Base-by-base conservation (phyloP, 2,329 filamentous ascomycete species). In the Sordariomycetes sp. region DNA sequence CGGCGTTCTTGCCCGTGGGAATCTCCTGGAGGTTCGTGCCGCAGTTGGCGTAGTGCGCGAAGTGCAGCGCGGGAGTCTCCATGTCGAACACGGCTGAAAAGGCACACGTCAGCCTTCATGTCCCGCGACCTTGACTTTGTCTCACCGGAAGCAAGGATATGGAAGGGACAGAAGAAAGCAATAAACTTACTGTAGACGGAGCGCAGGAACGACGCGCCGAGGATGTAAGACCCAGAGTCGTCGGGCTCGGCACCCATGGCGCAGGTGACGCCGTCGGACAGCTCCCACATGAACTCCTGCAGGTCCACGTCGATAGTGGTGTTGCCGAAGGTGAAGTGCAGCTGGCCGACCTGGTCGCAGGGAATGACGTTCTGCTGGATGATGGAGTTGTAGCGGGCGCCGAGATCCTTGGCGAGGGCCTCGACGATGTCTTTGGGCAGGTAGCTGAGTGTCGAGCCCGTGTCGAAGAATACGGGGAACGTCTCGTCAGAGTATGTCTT, bases 391-490 rank as follows among this genome's bases (percentile, higher is more conserved):
- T 74, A 72, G 17, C 70, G 66, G 45, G 78, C 75, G 57, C 72
- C 74, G 8, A 82, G 59, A 62, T 72, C 65, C 55, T 67, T 58
- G 64, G 70, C 72, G 36, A 84, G 69, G 35, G 67, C 62, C 32
- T 69, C 61, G 59, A 81, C 76, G 59, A 87, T 68, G 35, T 72
- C 64, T 59, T 79, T 70, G 2, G 86, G 86, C 2, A 90, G 75
- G 60, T 85, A 81, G 67, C 80, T 85, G 57, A 87, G 71, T 50
- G 81, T 86, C 60, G 81, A 85, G 58, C 86, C 86, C 15, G 81
- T 84, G 68, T 87, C 84, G 28, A 87, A 74, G 54, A 84, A 75
- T 34, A 80, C 75, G 32, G 74, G 67, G 10, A 74, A 62, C 17
- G 74, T 68, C 45, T 69, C 70, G 59, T 63, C 53, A 48, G 59